These are phyloP conservation scores for Piloderma croceum DNA, from an alignment of 768 basidiomycete species.

Conservation along the genomic window DNA sequence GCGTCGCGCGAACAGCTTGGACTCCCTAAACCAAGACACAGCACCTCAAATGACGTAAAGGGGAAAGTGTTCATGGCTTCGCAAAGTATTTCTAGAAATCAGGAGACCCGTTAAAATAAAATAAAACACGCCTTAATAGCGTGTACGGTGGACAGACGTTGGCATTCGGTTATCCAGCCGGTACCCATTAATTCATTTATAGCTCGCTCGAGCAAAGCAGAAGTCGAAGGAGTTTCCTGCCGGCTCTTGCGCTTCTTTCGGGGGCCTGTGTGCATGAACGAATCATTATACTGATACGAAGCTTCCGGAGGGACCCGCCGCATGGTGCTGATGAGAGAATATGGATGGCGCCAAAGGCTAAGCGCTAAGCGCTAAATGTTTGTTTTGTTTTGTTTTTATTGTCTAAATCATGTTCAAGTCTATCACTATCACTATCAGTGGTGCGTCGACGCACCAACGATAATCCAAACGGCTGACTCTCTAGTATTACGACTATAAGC, in stretches of 20 bases:
- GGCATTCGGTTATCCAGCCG: conserved; percentile 51
- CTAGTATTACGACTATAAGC: too few relatives aligned
- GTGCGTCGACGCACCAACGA: too few relatives aligned
- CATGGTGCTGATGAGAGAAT: conserved; percentile 1
- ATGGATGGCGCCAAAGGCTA: conserved; percentile 14
- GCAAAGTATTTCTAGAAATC: conserved; percentile 33
- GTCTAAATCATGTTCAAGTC: conserved; percentile 14
- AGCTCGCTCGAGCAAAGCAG: conserved; percentile 36
- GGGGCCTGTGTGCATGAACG: conserved; percentile 46
- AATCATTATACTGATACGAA: conserved; percentile 40
- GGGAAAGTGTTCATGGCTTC: conserved; percentile 24
- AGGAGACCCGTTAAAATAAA: conserved; percentile 7
- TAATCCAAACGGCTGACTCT: too few relatives aligned
- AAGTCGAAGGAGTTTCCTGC: conserved; percentile 28
- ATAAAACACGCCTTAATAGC: background rate
- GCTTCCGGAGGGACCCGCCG: conserved; percentile 2
- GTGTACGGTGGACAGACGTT: conserved; percentile 39
- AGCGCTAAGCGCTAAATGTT: too few relatives aligned
- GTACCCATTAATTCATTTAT: conserved; percentile 42
- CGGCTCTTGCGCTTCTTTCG: conserved; percentile 48
- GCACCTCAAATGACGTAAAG: conserved; percentile 16
- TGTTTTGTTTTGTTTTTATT: conserved; percentile 13
- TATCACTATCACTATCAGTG: too few relatives aligned
- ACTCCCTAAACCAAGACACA: conserved; percentile 46
- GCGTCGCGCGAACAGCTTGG: conserved; percentile 38